phyloP scores from a whole-genome alignment of 768 basidiomycete species.

The Leccinum disarticulatum region DNA sequence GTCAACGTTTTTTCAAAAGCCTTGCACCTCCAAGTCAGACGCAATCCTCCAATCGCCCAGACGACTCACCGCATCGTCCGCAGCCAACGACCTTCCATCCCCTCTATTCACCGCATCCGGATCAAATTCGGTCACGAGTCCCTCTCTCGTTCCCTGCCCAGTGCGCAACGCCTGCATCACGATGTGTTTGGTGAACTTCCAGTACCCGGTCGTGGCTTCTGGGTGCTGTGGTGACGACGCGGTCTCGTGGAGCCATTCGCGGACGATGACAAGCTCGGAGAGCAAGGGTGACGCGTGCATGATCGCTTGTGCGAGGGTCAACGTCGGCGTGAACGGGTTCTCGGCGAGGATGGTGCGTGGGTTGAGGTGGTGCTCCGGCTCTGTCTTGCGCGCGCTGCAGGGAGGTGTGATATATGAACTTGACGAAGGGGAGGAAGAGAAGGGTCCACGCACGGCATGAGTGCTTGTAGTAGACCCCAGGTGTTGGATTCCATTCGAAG shows the following conservation, averaged over 20 bases:
- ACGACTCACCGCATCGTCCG: constrained; percentile 72
- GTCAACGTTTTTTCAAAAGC: constrained; percentile 78
- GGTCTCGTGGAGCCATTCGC: constrained; percentile 87
- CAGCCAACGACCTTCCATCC: constrained; percentile 59
- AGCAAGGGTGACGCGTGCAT: constrained; percentile 67
- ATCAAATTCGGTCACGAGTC: constrained; percentile 68
- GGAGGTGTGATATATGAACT: neutral
- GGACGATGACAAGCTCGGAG: constrained; percentile 73
- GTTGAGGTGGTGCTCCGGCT: constrained; percentile 44
- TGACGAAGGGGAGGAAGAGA: neutral
- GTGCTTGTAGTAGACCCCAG: constrained; percentile 76
- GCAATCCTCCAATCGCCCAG: neutral
- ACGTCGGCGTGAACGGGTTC: constrained; percentile 83
- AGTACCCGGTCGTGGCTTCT: constrained; percentile 79
- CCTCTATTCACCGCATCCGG: constrained; percentile 72
- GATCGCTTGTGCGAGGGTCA: constrained; percentile 71
- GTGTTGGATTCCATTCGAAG: constrained; percentile 76
- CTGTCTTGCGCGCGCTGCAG: constrained; percentile 66
- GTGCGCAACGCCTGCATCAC: constrained; percentile 64
- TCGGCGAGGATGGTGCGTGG: constrained; percentile 56
- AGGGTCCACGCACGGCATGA: constrained; percentile 61
- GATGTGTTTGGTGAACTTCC: constrained; percentile 77
- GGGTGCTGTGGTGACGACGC: constrained; percentile 60
- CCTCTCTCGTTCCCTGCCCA: constrained; percentile 44
- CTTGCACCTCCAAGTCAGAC: constrained; percentile 38